Percentiles rank a stretch among this genome's conserved stretches.
phyloP scores from a whole-genome alignment of 2,329 filamentous ascomycete species.

The Paramyrothecium sp. region DNA sequence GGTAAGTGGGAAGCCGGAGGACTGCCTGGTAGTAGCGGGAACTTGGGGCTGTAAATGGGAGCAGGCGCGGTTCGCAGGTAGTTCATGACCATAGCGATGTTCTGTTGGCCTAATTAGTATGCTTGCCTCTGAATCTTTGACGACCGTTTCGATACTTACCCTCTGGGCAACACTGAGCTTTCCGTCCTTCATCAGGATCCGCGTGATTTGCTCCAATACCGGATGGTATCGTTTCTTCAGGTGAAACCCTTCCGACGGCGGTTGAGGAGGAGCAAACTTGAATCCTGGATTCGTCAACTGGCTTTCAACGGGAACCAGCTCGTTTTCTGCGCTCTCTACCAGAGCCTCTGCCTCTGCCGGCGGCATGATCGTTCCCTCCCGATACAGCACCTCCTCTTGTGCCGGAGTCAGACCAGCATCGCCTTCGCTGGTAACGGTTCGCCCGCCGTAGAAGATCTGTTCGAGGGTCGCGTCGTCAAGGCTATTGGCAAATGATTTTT shows the following conservation, averaged over 20 bases:
- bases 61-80: constrained; percentile 80
- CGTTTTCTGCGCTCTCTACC: constrained; percentile 17
- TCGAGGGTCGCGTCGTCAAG: constrained; percentile 35
- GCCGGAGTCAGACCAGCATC: constrained; percentile 37
- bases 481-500: constrained; percentile 14
- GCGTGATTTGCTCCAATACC: constrained; percentile 82
- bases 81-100: constrained; percentile 82
- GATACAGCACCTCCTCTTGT: constrained; percentile 43
- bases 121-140: too few relatives aligned
- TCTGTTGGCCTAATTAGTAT: constrained; percentile 45
- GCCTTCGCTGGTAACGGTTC: constrained; percentile 21
- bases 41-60: constrained; percentile 69
- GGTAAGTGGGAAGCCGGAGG: constrained; percentile 79
- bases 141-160: constrained; percentile 47
- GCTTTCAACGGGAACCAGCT: constrained; percentile 10
- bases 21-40: constrained; percentile 71
- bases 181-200: constrained; percentile 86
- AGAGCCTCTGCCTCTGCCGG: constrained; percentile 28
- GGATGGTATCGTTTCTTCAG: constrained; percentile 83
- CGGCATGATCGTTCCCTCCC: constrained; percentile 38
- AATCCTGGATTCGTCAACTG: constrained; percentile 51
- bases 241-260: constrained; percentile 60
- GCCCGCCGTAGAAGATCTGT: constrained; percentile 34
- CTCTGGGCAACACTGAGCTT: constrained; percentile 88
- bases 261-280: constrained; percentile 75